Evolutionary conservation across 2,329 filamentous ascomycete species (phyloP), one percentile per base, ranked within the genome.

Genomic region (Acarospora socialis): DNA sequence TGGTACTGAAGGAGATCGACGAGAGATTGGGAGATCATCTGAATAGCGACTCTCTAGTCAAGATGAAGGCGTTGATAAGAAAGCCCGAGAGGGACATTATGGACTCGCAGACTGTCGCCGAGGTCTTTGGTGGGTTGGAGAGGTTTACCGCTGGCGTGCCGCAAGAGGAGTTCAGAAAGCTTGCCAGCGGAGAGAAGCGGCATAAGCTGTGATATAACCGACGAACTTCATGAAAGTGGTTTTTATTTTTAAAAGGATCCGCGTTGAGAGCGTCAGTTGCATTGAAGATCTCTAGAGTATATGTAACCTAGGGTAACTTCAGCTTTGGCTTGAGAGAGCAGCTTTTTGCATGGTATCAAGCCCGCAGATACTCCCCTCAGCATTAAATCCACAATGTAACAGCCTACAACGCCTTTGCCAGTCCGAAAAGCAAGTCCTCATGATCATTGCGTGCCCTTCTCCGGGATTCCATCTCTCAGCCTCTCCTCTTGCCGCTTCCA

Each of bases 131-230:
- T 3, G 87, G 86, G 0, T 52, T 95, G 49, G 76, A 86, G 39
- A 64, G 84, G 37, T 94, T 95, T 49, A 53, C 81, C 43, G 70
- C 60, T 38, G 84, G 84, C 0, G 65, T 84, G 25, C 90, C 90
- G 13, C 84, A 94, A 63, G 69, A 78, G 53, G 82, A 95, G 63
- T 95, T 95, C 52, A 61, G 67, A 48, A 86, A 81, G 65, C 61
- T 95, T 51, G 83, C 83, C 1, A 73, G 66, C 40, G 84, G 87
- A 8, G 73, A 90, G 66, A 95, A 94, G 72, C 82, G 77, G 52
- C 90, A 98, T 60, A 95, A 95, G 63, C 60, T 95, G 53, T 93
- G 63, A 46, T 24, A 29, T 22, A 13, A 14, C 9, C 14, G 16
- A 7, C n/a, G n/a, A n/a, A n/a, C n/a, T n/a, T n/a, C n/a, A n/a